Evolutionary conservation across 2,329 filamentous ascomycete genomes (phyloP), one percentile per base, ranked within the genome.

Genomic region (Paraphoma sp.): DNA sequence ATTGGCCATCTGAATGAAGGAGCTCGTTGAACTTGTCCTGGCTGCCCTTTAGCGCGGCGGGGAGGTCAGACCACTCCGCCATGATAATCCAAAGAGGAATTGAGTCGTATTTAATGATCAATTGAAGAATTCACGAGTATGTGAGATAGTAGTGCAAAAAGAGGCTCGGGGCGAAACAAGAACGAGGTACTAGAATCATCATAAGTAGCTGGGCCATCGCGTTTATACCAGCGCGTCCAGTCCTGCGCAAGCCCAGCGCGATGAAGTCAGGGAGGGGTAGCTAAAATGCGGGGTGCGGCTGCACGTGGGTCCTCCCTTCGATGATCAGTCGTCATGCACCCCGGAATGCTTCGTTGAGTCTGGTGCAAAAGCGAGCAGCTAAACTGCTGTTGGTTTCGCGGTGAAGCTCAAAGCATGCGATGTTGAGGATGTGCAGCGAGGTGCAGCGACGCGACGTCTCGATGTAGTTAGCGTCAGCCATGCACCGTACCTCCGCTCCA

Each of bases 61-160:
- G 65, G 10, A 77, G 64, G 50, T 77, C 74, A 31, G 69, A 65
- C 73, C 73, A 77, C 53, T 56, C 61, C 47, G 69, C 57, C 71
- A 74, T 74, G 46, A 42, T 18, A 45, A 36, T 14, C 44, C 12
- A 18, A 23, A 6, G 12, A 6, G 28, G 23, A 31, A 30, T 30
- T 36, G 33, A 10, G 9, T 36, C 14, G 33, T 36, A 6, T 10
- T 36, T 14, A 14, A 23, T 23, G 23, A 23, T 23, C 23, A 23
- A 23, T 23, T 23, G 23, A 5, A 23, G 5, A 23, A 23, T 23
- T 23, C 23, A 23, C 23, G 23, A 23, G 23, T 23, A 23, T 2
- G 23, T 17, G 23, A 10, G 31, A 46, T 28, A 31, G 23, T 2
- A 16, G 14, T 14, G 23, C 17, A 30, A 30, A 2, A 48, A 42